Evolutionary conservation across 306 rosid genomes (phyloP), one percentile per base, ranked within the genome.

Genomic region (Trifolium subterraneum): DNA sequence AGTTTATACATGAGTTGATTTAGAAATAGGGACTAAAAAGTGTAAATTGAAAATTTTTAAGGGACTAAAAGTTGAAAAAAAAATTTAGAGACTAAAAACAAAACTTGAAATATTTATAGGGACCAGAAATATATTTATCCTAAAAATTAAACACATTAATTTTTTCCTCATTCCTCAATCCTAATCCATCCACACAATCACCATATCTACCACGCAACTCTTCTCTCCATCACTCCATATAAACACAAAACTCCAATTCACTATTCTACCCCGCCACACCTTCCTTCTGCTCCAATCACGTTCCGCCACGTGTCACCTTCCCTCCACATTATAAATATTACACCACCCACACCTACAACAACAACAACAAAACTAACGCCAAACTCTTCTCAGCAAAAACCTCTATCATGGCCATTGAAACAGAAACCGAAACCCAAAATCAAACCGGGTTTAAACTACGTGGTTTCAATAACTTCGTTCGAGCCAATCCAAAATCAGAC

Each of bases 401-500:
- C 23, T 4, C 36, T 4, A 7, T 54, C 3, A 89, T 89, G 95
- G 95, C 83, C 3, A 76, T 71, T 36, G 76, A 83, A 16, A 55
- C 23, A 10, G 9, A 55, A 4, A 15, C 25, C 15, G 7, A 55
- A 4, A 15, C 25, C 15, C 33, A 41, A 11, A 11, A 15, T 13
- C 50, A 56, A 61, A 1, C 42, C 29, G 39, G 85, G n/a, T 18
- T 86, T 66, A 79, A 86, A 73, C 88, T 94, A 0, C 70, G 74
- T 0, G 98, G 98, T 0, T 90, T 83, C 89, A 74, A 82, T 4
- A 86, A 90, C 52, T 91, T 94, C 79, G 86, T 87, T 72, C 88
- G 96, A 5, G 25, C 69, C 22, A 94, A 94, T 50, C 95, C 96
- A 0, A 83, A 75, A 64, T 91, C 98, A 2, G 97, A 91, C 80